Base-by-base conservation (phyloP, 1,284 basidiomycete genomes). In the Somion occarium region DNA sequence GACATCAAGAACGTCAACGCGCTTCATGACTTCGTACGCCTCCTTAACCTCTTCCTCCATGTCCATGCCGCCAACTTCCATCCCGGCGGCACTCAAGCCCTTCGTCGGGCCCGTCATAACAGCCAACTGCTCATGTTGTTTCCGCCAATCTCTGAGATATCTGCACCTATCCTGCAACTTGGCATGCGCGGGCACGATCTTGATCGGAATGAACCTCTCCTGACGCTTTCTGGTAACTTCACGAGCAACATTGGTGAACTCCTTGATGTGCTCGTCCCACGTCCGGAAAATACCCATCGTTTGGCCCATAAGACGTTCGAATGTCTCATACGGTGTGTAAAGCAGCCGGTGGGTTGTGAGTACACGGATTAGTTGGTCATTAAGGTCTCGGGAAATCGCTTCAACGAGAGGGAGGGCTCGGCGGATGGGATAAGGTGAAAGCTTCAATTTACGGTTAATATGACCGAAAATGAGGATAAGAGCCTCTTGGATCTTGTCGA, bases 21-120 rank as follows among this genome's bases (percentile, higher is more conserved):
- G 84, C 76, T 98, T 98, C 63, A 99, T 84, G 26, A 89, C 87
- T 64, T 98, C 96, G 69, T 97, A 98, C 15, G 91, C 90, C 61
- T 93, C 85, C 66, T 93, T 87, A 25, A 98, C 93, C 70, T 98
- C 96, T 60, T 96, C 93, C 65, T 96, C 93, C 94, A 98, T 98
- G 62, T 97, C 93, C 73, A 94, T 91, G 1, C 84, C 87, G 1
- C 87, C 87, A 2, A 88, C 82, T 53, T 89, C 83, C 62, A 84
- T 83, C 22, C 84, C 80, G 15, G 83, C 77, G 30, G 77, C 80
- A 3, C 85, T 80, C 11, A 96, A 72, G 5, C 91, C 92, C 61
- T 92, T 91, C 44, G 93, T 95, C 13, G 94, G 95, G 13, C 89
- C 91, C 1, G 95, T 98, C 95, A 99, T 99, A 47, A 94, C 90